Percentiles rank a stretch among this genome's conserved stretches.
Evolutionary conservation across 192 early-diverging fungal genomes (phyloP).

Genomic region (Jimgerdemannia lactiflua): DNA sequence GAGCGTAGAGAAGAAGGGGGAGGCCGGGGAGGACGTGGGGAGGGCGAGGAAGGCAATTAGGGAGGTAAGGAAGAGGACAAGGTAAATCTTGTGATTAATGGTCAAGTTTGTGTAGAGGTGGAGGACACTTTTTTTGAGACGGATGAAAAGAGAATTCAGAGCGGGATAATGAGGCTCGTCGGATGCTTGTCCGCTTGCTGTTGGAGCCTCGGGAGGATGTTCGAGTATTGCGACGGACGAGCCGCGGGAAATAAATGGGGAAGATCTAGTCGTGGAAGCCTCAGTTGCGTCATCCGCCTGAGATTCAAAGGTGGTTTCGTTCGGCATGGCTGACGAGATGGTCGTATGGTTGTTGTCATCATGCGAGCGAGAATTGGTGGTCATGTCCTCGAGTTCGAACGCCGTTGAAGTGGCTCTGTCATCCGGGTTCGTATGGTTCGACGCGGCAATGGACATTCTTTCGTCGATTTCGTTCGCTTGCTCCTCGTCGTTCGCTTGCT

Average conservation of each 20-base stretch:
- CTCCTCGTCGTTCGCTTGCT: not conserved
- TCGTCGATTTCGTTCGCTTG: not conserved
- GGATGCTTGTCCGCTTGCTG: no score
- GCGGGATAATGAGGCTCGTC: no score
- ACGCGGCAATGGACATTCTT: not conserved
- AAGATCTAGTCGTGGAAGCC: no score
- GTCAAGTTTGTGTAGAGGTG: not conserved
- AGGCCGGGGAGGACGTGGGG: constrained; percentile 2
- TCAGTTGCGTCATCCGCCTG: no score
- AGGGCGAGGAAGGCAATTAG: constrained; percentile 7
- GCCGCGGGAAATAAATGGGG: no score
- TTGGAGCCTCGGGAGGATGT: no score
- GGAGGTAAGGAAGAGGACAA: constrained; percentile 3
- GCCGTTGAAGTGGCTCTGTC: not conserved
- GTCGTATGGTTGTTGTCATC: not conserved
- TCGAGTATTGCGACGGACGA: no score
- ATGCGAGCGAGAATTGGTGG: not conserved
- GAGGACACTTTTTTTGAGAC: not conserved
- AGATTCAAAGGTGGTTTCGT: not conserved
- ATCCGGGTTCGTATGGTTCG: not conserved
- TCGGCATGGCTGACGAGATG: not conserved
- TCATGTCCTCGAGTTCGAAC: not conserved
- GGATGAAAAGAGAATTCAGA: not conserved
- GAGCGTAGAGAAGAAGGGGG: constrained; percentile 10
- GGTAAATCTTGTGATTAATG: constrained; percentile 3